Base-by-base conservation (phyloP, 129 eudicot species). In the Flaveria robusta region DNA sequence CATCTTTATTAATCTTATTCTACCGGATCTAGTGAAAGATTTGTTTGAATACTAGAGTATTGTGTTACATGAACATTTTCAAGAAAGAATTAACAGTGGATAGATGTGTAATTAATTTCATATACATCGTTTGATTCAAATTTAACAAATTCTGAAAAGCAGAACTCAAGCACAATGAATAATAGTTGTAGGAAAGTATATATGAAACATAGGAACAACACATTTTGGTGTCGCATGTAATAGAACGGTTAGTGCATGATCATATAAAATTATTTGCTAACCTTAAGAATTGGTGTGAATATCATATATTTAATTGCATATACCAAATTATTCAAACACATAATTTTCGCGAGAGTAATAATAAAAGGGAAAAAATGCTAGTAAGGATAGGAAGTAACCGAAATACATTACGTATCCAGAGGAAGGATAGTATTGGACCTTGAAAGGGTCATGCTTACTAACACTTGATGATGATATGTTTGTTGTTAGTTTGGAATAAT, bases 1-100 rank as follows among this genome's bases (percentile, higher is more conserved):
- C 23, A 50, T 66, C 39, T 49, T 2, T 51, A 16, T 50, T 11
- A 52, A 66, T 19, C 31, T 18, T 50, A 19, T 66, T 50, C 66
- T 76, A 37, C 86, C 19, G 58, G 60, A 66, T 19, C 77, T 45
- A 78, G 19, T 75, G 65, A 75, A 64, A 47, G 29, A 31, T 63
- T 64, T 64, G 64, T 64, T 86, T 2, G 72, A 49, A 23, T 9
- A 24, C 7, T 23, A 59, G 4, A 12, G 12, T 59, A 12, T 59
- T 59, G 8, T 51, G n/a, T 47, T 14, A 54, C 60, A 52, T 8
- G 3, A n/a, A 18, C 26, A 52, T 7, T 19, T 9, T 19, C 2
- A 54, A 18, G 52, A 18, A 19, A 19, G 3, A 19, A 7, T 1
- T 7, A 19, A 54, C 2, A 7, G 1, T 54, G 19, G 27, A 54